Conservation (phyloP, 306 rosid genomes). For the Cajanus cajan region DNA sequence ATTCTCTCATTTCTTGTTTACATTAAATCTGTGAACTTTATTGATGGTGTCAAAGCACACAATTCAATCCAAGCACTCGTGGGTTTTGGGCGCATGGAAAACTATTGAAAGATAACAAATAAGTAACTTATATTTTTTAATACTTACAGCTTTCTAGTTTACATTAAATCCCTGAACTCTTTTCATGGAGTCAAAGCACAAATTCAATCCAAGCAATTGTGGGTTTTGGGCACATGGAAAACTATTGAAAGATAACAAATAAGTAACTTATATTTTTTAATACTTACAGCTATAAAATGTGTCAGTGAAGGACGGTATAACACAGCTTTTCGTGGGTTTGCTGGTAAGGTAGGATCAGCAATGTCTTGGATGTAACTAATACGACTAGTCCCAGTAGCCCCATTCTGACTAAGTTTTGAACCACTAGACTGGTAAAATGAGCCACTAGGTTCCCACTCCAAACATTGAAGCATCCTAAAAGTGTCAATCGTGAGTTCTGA, state of each 20-base stretch:
- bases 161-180: constrained; percentile 2
- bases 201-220: not conserved
- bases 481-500: constrained; percentile 93
- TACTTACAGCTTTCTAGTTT: constrained; percentile 79
- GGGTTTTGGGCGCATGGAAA: constrained; percentile 2
- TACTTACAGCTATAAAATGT: constrained; percentile 90
- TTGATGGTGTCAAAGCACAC: not conserved
- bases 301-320: constrained; percentile 80
- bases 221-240: constrained; percentile 3
- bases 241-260: constrained; percentile 9
- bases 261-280: constrained; percentile 15
- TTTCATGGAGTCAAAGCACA: not conserved
- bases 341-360: constrained; percentile 85
- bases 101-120: constrained; percentile 9
- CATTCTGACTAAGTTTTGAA: constrained; percentile 66
- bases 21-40: not conserved
- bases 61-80: not conserved
- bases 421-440: constrained; percentile 66
- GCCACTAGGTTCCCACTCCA: constrained; percentile 99
- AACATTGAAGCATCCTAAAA: constrained; percentile 93
- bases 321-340: constrained; percentile 87
- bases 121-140: constrained; percentile 15
- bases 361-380: constrained; percentile 74
- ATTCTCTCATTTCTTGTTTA: not conserved
- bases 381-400: constrained; percentile 59